Evolutionary conservation across 768 basidiomycete species (phyloP).

Genomic region (Panellus pusillus): DNA sequence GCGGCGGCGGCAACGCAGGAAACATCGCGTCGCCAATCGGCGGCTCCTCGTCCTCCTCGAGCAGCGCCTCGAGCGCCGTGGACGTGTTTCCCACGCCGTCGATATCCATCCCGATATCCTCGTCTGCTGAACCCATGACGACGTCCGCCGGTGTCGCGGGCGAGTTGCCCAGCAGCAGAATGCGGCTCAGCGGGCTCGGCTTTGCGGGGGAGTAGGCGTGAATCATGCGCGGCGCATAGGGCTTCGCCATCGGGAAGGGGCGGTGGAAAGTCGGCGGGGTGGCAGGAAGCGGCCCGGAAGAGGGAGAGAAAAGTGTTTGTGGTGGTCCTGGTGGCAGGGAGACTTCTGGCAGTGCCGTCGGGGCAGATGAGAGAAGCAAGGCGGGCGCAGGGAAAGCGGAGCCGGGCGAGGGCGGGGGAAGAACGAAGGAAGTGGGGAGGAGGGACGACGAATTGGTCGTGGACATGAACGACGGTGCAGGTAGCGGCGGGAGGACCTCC

Average conservation of each 20-base stretch:
- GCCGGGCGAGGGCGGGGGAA: conserved; percentile 76
- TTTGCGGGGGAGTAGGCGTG: conserved; percentile 81
- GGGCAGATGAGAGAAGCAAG: conserved; percentile 32
- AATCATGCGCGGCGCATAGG: conserved; percentile 64
- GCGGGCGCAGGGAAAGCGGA: conserved; percentile 60
- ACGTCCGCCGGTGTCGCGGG: conserved; percentile 38
- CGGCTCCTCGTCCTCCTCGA: conserved; percentile 36
- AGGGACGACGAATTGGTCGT: conserved; percentile 39
- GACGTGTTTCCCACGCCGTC: conserved; percentile 13
- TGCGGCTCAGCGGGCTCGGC: conserved; percentile 79
- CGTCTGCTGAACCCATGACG: too few species aligned
- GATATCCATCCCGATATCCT: conserved; percentile 5
- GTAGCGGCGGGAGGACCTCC: conserved; percentile 41
- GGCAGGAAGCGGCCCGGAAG: conserved; percentile 3
- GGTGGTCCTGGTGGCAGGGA: conserved; percentile 2
- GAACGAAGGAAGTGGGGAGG: conserved; percentile 69
- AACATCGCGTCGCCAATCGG: conserved; percentile 25
- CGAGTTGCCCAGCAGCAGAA: conserved; percentile 69
- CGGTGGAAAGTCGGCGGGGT: conserved; percentile 31
- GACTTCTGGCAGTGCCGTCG: conserved; percentile 1
- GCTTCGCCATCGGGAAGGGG: conserved; percentile 73
- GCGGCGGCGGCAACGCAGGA: conserved; percentile 13
- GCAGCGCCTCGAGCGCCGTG: conserved; percentile 30
- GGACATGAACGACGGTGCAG: conserved; percentile 14
- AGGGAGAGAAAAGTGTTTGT: too few species aligned